Percentiles rank a stretch among this genome's conserved stretches.
Conservation (phyloP, 108 stramenopile species). For the Fragilariopsis cylindrus region DNA sequence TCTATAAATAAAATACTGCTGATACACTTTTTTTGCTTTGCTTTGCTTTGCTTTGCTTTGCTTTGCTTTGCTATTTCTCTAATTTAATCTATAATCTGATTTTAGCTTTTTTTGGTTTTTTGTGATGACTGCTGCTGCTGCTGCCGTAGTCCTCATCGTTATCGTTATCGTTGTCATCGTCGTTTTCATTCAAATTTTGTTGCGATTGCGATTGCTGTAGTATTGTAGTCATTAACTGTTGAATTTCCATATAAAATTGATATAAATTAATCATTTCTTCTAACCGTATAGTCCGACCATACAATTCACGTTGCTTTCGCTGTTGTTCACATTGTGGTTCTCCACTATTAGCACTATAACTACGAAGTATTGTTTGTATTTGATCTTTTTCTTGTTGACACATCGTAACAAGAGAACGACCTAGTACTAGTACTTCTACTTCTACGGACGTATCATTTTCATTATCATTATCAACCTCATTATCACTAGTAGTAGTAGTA, state of each 20-base stretch:
- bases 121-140: no score
- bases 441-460: not conserved
- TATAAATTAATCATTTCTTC: constrained; percentile 42
- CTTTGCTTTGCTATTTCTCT: no score
- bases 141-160: not conserved
- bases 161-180: not conserved
- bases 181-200: not conserved
- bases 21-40: no score
- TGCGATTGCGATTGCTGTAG: not conserved
- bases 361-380: not conserved
- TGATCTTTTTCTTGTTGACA: not conserved
- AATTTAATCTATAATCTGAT: no score
- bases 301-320: constrained; percentile 34
- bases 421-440: not conserved
- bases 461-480: not conserved
- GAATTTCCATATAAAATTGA: not conserved
- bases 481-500: not conserved
- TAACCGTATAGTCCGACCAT: constrained; percentile 50
- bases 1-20: no score
- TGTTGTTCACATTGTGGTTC: constrained; percentile 7
- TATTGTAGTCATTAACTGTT: not conserved
- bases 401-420: not conserved
- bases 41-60: no score
- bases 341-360: not conserved
- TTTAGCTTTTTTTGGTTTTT: no score